Conservation (phyloP, 495 filamentous ascomycete genomes). For the Xylaria curta region DNA sequence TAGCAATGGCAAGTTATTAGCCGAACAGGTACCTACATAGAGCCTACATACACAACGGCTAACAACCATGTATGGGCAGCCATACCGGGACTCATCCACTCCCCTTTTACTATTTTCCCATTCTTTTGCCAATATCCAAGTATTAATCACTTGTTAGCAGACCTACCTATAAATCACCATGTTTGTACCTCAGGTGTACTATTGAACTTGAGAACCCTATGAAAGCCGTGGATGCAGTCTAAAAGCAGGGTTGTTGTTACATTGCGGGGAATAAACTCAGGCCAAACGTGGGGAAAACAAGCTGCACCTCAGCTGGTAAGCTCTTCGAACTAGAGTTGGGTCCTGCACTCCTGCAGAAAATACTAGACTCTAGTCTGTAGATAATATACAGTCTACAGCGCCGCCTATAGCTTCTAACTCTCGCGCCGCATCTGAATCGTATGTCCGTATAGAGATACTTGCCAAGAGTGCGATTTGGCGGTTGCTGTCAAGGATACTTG, state of each 20-base stretch:
- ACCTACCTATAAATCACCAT: not conserved
- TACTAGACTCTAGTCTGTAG: too few relatives aligned
- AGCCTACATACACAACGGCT: too few relatives aligned
- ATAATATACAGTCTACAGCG: not conserved
- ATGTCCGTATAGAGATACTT: not conserved
- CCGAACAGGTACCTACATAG: not conserved
- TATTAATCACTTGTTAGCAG: not conserved
- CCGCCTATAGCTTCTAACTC: not conserved
- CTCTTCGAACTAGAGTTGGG: not conserved
- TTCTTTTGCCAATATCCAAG: not conserved
- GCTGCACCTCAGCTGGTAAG: not conserved
- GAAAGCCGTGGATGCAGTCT: not conserved
- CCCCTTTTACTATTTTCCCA: not conserved
- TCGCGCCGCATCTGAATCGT: not conserved
- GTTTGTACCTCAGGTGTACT: not conserved
- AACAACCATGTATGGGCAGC: too few relatives aligned
- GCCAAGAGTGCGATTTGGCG: not conserved
- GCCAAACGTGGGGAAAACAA: constrained; percentile 9
- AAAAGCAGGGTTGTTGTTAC: not conserved
- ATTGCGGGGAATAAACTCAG: constrained; percentile 2
- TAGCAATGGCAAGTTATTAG: not conserved
- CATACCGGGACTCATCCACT: not conserved
- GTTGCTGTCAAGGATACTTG: not conserved
- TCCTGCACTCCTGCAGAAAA: not conserved
- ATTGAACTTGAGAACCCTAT: not conserved